Evolutionary conservation across 331 rosid genomes (phyloP).

Genomic region (Ulmus americana): DNA sequence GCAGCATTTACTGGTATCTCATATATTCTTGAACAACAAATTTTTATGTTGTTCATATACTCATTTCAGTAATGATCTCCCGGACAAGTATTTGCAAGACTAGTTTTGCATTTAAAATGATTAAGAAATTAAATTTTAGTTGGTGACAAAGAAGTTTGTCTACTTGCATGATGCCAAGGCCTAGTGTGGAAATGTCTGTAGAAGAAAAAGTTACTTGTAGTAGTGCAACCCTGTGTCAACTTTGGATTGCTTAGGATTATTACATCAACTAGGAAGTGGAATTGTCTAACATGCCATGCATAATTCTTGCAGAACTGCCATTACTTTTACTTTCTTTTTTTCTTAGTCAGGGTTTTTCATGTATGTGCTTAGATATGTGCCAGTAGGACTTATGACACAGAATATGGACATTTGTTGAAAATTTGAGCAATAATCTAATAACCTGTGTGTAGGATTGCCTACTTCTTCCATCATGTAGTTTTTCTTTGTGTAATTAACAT

Average conservation of each 20-base stretch:
- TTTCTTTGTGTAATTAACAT: too few relatives aligned
- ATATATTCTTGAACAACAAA: background rate
- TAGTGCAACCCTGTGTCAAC: background rate
- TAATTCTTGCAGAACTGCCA: background rate
- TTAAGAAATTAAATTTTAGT: conserved; percentile 1
- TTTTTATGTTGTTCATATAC: background rate
- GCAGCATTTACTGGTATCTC: conserved; percentile 75
- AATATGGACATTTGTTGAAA: too few relatives aligned
- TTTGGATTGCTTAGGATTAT: background rate
- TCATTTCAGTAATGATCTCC: background rate
- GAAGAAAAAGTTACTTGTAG: background rate
- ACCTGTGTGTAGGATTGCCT: too few relatives aligned
- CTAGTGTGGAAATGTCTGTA: background rate
- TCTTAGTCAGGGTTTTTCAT: background rate
- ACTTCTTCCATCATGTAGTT: too few relatives aligned
- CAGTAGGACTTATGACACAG: background rate
- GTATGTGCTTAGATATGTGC: background rate
- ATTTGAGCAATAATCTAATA: too few relatives aligned
- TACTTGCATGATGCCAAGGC: background rate
- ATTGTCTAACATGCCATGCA: background rate
- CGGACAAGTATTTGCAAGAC: background rate
- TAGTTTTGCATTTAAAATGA: background rate
- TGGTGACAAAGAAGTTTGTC: background rate
- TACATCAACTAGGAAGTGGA: background rate
- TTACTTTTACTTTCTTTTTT: background rate